Percentiles rank a stretch among this genome's conserved stretches.
Evolutionary conservation across 1,284 basidiomycete species (phyloP).

Genomic region (Pseudozyma pruni): DNA sequence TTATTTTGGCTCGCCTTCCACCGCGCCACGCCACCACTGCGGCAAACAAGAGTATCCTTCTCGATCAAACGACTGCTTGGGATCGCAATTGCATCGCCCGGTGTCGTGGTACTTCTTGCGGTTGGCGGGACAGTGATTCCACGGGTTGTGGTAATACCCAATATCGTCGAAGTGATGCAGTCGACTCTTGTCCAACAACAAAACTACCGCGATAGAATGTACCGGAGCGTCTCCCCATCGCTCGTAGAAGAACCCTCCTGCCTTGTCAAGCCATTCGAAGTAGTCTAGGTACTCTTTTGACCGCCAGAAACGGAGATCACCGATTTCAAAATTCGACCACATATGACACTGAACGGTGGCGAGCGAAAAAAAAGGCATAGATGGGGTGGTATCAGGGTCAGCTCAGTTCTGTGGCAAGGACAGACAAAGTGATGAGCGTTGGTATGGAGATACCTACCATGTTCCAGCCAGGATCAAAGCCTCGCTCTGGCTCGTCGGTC

Average conservation of each 20-base stretch:
- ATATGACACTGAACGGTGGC: too few species aligned
- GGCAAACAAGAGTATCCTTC: conserved; percentile 59
- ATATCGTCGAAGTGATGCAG: conserved; percentile 61
- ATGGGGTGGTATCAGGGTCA: too few species aligned
- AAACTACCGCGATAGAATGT: conserved; percentile 65
- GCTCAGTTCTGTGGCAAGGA: too few species aligned
- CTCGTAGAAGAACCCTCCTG: conserved; percentile 75
- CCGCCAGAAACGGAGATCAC: conserved; percentile 79
- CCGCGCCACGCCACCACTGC: conserved; percentile 55
- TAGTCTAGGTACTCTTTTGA: conserved; percentile 79
- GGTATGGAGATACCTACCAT: too few species aligned
- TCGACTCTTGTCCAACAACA: conserved; percentile 52
- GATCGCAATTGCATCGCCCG: conserved; percentile 61
- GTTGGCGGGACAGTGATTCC: conserved; percentile 61
- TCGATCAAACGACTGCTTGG: conserved; percentile 56
- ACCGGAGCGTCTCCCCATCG: conserved; percentile 85
- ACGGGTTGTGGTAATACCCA: conserved; percentile 64
- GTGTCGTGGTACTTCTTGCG: conserved; percentile 61
- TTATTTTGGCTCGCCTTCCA: conserved; percentile 52
- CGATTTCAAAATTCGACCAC: conserved; percentile 77
- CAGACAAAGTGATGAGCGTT: too few species aligned
- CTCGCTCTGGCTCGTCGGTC: conserved; percentile 76
- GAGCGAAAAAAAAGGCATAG: too few species aligned
- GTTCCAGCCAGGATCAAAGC: conserved; percentile 72
- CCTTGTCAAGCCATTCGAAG: conserved; percentile 81